phyloP scores from a whole-genome alignment of 495 filamentous ascomycete species.

The Acidomyces sp. region DNA sequence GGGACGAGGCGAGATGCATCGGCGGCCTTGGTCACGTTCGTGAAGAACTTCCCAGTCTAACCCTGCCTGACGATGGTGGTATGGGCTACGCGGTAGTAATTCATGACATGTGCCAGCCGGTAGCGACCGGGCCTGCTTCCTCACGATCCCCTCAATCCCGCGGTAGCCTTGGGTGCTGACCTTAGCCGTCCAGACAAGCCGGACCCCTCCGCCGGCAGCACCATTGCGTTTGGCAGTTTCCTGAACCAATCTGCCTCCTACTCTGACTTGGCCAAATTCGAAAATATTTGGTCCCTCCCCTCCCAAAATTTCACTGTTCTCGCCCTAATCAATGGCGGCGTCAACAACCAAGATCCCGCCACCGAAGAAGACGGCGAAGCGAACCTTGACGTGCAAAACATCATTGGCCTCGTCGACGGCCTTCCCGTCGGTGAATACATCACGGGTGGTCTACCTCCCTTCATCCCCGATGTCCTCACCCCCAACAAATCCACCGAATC shows the following conservation, averaged over 20 bases:
- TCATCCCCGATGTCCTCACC: slow-evolving; percentile 50
- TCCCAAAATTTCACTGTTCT: slow-evolving; percentile 50
- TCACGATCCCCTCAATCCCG: too few species aligned
- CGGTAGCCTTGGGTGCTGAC: too few species aligned
- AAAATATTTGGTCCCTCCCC: slow-evolving; percentile 34
- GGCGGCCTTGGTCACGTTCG: too few species aligned
- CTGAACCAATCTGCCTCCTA: slow-evolving; percentile 29
- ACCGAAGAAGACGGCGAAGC: slow-evolving; percentile 43
- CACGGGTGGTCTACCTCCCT: slow-evolving; percentile 49
- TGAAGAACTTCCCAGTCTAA: too few species aligned
- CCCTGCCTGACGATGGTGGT: too few species aligned
- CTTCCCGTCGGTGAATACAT: slow-evolving; percentile 53
- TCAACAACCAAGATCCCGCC: slow-evolving; percentile 9
- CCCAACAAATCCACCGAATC: slow-evolving; percentile 37
- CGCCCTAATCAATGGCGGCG: slow-evolving; percentile 41
- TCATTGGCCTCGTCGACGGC: slow-evolving; percentile 44
- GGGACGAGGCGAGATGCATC: too few species aligned
- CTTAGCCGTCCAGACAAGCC: too few species aligned
- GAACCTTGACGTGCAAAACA: slow-evolving; percentile 65
- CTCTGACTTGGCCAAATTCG: slow-evolving; percentile 26
- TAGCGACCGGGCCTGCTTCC: too few species aligned
- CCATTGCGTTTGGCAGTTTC: slow-evolving; percentile 44
- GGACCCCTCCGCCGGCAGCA: slow-evolving; percentile 34
- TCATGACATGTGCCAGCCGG: too few species aligned
- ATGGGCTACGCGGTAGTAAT: too few species aligned